Evolutionary conservation across 495 filamentous ascomycete species (phyloP), one percentile per base, ranked within the genome.

Genomic region (Sabuloglossum arenarium): DNA sequence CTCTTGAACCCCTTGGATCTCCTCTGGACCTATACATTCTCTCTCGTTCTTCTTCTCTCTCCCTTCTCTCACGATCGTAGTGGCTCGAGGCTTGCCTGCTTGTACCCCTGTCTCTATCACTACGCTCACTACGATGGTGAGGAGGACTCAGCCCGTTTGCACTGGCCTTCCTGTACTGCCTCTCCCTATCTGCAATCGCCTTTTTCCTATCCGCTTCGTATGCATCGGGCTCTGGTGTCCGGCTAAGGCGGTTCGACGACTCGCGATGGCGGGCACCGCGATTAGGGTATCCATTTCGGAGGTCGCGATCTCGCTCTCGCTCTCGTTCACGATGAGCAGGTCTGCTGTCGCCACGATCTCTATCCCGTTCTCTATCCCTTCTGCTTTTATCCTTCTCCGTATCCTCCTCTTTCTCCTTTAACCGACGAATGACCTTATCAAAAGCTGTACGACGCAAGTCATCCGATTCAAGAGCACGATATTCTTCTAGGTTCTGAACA

Each of bases 371-470:
- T 51, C 47, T 30, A 21, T 59, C 57, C 16, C 57, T 28, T 39
- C 79, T 75, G 42, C 73, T 74, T 54, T 83, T 81, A 23, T 90
- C 85, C 54, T 76, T 81, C 54, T 93, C 89, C 2, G 68, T 65
- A 57, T 94, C 87, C 53, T 95, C 89, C 52, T 93, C 86, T 65
- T 89, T 88, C 64, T 97, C 91, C 62, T 82, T 84, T 5, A 95
- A 69, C 54, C 91, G 87, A 39, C 87, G 84, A 57, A 96, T 80
- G 61, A 87, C 75, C 68, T 97, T 99, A 29, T 96, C 93, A 64
- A 95, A 97, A 11, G 88, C 93, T 56, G 77, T 73, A 28, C 80
- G 78, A 50, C 89, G 85, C 34, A 84, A 71, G 29, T 94, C 86
- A 24, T 97, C 91, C 10, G 82, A 78, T 53, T 84, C 75, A 27